Conservation (phyloP, 352 stramenopile species). For the Blastocystis sp. region DNA sequence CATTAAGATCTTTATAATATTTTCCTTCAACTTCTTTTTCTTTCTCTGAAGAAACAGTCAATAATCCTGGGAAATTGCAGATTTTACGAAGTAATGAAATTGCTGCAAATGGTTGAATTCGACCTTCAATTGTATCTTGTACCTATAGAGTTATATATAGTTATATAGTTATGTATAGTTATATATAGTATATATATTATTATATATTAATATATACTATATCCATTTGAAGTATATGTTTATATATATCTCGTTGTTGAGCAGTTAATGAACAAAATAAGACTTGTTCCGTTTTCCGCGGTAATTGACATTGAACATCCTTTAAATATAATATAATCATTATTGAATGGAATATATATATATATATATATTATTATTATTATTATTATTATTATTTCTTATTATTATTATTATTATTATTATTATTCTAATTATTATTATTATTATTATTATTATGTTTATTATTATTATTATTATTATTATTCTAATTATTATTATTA, state of each 20-base stretch:
- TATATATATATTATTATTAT: not conserved
- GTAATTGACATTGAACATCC: slow-evolving; percentile 55
- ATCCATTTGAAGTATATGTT: slow-evolving; percentile 50
- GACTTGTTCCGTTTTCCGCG: slow-evolving; percentile 90
- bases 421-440: too few species aligned
- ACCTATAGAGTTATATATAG: slow-evolving; percentile 32
- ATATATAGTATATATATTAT: slow-evolving; percentile 39
- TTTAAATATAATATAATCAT: not conserved
- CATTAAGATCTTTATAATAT: slow-evolving; percentile 9
- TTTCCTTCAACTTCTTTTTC: slow-evolving; percentile 16
- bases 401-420: too few species aligned
- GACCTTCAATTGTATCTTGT: slow-evolving; percentile 5
- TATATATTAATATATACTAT: too few species aligned
- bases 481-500: too few species aligned
- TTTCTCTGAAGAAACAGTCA: slow-evolving; percentile 26
- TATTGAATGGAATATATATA: too few species aligned
- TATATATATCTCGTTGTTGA: slow-evolving; percentile 67
- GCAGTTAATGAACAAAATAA: slow-evolving; percentile 77
- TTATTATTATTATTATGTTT: too few species aligned
- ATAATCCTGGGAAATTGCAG: slow-evolving; percentile 85
- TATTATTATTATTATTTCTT: too few species aligned
- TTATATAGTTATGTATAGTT: slow-evolving; percentile 39
- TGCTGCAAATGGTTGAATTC: slow-evolving; percentile 51
- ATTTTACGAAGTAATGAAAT: slow-evolving; percentile 87
- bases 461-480: too few species aligned